phyloP scores from a whole-genome alignment of 768 basidiomycete species.

The Termitomyces sp. region DNA sequence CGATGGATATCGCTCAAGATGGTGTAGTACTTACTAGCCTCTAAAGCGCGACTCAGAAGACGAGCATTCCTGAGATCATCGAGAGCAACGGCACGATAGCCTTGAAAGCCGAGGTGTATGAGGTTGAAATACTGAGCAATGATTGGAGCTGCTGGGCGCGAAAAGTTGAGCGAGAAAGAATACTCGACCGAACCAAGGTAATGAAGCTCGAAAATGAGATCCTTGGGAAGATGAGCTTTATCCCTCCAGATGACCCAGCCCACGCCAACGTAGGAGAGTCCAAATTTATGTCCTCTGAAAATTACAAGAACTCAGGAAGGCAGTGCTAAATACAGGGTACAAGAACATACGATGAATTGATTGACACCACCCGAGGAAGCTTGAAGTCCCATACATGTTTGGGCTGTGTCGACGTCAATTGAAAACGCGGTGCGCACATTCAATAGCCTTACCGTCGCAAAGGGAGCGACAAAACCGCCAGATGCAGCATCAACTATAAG shows the following conservation, averaged over 20 bases:
- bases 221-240: constrained; percentile 58
- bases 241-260: constrained; percentile 70
- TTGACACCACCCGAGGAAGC: constrained; percentile 53
- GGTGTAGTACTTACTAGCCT: constrained; percentile 46
- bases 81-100: constrained; percentile 43
- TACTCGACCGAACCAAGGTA: constrained; percentile 63
- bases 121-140: constrained; percentile 63
- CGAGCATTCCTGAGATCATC: constrained; percentile 58
- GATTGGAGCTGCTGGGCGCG: constrained; percentile 57
- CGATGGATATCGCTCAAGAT: constrained; percentile 54
- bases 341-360: constrained; percentile 45
- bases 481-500: constrained; percentile 55
- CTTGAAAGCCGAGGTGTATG: constrained; percentile 53
- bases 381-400: constrained; percentile 61
- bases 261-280: constrained; percentile 50
- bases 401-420: constrained; percentile 29
- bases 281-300: constrained; percentile 59
- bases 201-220: constrained; percentile 68
- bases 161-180: constrained; percentile 65
- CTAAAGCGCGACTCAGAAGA: constrained; percentile 56
- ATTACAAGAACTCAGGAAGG: background rate
- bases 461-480: constrained; percentile 65
- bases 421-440: constrained; percentile 21
- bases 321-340: background rate
- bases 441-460: constrained; percentile 31